Percentiles rank a stretch among this genome's conserved stretches.
phyloP scores from a whole-genome alignment of 192 early-diverging fungal species.

The Spinellus fusiger region DNA sequence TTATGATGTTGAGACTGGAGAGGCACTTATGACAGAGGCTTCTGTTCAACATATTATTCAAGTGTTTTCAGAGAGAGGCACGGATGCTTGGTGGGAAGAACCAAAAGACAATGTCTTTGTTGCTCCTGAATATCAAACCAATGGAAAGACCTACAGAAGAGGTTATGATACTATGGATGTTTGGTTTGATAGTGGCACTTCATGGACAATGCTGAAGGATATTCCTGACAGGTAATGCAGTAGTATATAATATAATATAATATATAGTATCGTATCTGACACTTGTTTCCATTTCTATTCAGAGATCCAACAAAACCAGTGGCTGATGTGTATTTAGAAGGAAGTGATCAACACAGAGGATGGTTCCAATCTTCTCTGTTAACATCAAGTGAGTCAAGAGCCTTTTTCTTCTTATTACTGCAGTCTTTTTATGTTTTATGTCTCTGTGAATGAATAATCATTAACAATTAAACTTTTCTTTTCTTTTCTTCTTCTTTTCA shows the following conservation, averaged over 20 bases:
- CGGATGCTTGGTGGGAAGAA: conserved; percentile 68
- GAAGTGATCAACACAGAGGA: conserved; percentile 78
- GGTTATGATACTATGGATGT: conserved; percentile 85
- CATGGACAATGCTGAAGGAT: conserved; percentile 62
- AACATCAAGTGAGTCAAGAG: conserved; percentile 50
- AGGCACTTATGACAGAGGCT: conserved; percentile 56
- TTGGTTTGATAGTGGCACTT: conserved; percentile 81
- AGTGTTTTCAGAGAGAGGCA: conserved; percentile 49
- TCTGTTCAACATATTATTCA: conserved; percentile 62
- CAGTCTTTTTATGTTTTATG: neutral
- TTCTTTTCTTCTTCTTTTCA: too few relatives aligned
- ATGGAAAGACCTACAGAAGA: conserved; percentile 51
- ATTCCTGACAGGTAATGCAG: conserved; percentile 21
- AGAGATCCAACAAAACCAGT: conserved; percentile 26
- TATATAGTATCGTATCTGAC: too few relatives aligned
- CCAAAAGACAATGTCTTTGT: conserved; percentile 56
- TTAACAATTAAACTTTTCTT: too few relatives aligned
- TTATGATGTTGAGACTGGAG: conserved; percentile 54
- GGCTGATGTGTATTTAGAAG: conserved; percentile 72
- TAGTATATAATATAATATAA: neutral
- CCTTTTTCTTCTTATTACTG: too few relatives aligned
- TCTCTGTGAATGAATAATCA: too few relatives aligned
- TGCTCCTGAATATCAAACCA: conserved; percentile 47
- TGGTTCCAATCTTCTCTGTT: conserved; percentile 83
- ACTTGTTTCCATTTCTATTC: neutral